These are phyloP conservation scores for Fusarium sp. DNA, from an alignment of 2,329 filamentous ascomycete genomes.

Conservation along the genomic window DNA sequence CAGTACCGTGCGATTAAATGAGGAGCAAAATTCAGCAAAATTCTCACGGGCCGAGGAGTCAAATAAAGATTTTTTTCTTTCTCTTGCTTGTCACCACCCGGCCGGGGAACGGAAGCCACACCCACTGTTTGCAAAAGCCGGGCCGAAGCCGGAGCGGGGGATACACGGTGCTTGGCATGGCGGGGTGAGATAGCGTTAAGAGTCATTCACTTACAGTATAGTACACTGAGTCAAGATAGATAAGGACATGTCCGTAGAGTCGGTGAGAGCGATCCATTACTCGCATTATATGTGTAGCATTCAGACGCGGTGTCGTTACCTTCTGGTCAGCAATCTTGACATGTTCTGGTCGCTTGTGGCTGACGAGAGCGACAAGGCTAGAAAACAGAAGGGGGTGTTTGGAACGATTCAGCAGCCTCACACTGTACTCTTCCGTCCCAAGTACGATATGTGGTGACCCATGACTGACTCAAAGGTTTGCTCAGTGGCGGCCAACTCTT, in stretches of 20 bases:
- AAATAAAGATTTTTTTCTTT: not conserved
- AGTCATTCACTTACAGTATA: not conserved
- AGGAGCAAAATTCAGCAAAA: conserved; percentile 1
- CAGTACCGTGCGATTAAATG: conserved; percentile 31
- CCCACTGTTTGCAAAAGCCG: conserved; percentile 16
- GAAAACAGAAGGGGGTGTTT: conserved; percentile 3
- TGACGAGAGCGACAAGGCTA: conserved; percentile 30
- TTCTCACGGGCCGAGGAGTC: conserved; percentile 1
- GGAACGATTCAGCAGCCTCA: not conserved
- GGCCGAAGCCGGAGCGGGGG: conserved; percentile 38
- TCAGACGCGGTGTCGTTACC: conserved; percentile 23
- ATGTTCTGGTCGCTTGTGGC: conserved; percentile 14
- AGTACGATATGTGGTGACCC: conserved; percentile 1
- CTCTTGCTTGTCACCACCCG: conserved; percentile 5
- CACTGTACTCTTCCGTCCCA: conserved; percentile 31
- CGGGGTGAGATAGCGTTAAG: conserved; percentile 21
- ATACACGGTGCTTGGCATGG: conserved; percentile 14
- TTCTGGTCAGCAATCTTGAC: conserved; percentile 16
- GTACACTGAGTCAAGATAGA: conserved; percentile 14
- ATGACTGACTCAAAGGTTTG: conserved; percentile 30
- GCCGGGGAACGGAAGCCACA: conserved; percentile 30
- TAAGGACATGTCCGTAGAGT: not conserved
- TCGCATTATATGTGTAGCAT: not conserved
- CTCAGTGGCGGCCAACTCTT: conserved; percentile 32
- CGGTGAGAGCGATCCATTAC: conserved; percentile 9